Evolutionary conservation across 2,329 filamentous ascomycete species (phyloP).

Genomic region (Venturia nashicola): DNA sequence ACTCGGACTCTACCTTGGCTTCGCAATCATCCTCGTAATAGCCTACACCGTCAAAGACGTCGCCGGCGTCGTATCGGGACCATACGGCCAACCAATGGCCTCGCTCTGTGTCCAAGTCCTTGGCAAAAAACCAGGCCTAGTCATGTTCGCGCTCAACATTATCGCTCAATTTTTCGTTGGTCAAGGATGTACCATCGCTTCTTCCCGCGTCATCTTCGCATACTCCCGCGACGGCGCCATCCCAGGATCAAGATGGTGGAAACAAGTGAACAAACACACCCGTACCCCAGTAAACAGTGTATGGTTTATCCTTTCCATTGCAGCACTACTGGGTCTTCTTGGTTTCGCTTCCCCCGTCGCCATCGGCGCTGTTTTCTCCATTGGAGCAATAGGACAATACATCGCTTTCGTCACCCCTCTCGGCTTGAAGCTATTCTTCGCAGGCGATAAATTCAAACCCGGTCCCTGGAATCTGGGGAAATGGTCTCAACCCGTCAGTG

Average conservation of each 20-base stretch:
- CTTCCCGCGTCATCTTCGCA: conserved; percentile 42
- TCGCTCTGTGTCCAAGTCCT: conserved; percentile 47
- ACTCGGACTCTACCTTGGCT: conserved; percentile 44
- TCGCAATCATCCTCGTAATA: conserved; percentile 46
- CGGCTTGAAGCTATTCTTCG: conserved; percentile 49
- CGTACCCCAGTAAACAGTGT: conserved; percentile 41
- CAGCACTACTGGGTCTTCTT: conserved; percentile 28
- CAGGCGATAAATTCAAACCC: conserved; percentile 38
- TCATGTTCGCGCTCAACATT: conserved; percentile 44
- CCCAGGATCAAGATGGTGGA: conserved; percentile 36
- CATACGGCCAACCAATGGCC: conserved; percentile 40
- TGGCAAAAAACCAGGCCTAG: conserved; percentile 39
- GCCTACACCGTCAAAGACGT: conserved; percentile 44
- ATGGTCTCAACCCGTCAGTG: conserved; percentile 9
- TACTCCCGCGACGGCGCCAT: conserved; percentile 41
- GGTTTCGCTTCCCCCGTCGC: conserved; percentile 22
- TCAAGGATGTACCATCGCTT: conserved; percentile 38
- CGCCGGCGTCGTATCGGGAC: conserved; percentile 29
- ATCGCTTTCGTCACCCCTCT: conserved; percentile 46
- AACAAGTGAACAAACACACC: conserved; percentile 35
- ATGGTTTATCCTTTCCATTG: conserved; percentile 31
- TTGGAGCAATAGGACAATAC: conserved; percentile 42
- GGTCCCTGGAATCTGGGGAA: conserved; percentile 12
- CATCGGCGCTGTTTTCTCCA: conserved; percentile 41
- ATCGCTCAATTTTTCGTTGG: conserved; percentile 45